A percentile compares a stretch with the other conserved stretches of the same genome.
Conservation (phyloP, 2,329 filamentous ascomycete genomes). For the Endocalyx cinctus region DNA sequence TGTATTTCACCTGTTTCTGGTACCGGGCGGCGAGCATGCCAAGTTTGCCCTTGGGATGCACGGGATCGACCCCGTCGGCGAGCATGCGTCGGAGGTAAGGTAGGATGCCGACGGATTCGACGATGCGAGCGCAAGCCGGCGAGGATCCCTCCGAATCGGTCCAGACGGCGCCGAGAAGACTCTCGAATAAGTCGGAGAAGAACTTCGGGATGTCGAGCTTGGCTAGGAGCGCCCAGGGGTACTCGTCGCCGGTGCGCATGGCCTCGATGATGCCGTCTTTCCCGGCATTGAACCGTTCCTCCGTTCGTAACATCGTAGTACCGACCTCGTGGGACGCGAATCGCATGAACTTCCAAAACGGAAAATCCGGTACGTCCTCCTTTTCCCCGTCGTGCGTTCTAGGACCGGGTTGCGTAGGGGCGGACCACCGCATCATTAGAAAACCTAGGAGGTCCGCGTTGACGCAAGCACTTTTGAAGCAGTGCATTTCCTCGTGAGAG, state of each 20-base stretch:
- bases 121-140: slow-evolving; percentile 52
- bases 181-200: slow-evolving; percentile 80
- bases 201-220: slow-evolving; percentile 67
- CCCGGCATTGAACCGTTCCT: slow-evolving; percentile 42
- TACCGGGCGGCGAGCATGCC: slow-evolving; percentile 48
- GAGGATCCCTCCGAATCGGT: slow-evolving; percentile 71
- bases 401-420: slow-evolving; percentile 19
- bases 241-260: slow-evolving; percentile 47
- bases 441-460: slow-evolving; percentile 80
- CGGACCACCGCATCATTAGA: slow-evolving; percentile 56
- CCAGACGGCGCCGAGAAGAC: slow-evolving; percentile 75
- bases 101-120: slow-evolving; percentile 62
- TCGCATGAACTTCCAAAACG: slow-evolving; percentile 68
- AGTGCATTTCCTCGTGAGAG: slow-evolving; percentile 61
- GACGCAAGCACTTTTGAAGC: slow-evolving; percentile 68
- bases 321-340: slow-evolving; percentile 47
- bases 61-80: slow-evolving; percentile 49
- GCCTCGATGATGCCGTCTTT: slow-evolving; percentile 44
- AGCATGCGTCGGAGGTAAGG: slow-evolving; percentile 59
- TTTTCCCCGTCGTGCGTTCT: slow-evolving; percentile 20
- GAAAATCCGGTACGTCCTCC: too few relatives aligned
- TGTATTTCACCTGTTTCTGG: slow-evolving; percentile 50
- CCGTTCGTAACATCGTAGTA: slow-evolving; percentile 38
- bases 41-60: slow-evolving; percentile 65
- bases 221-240: slow-evolving; percentile 74